Conservation (phyloP, 345 rosid genomes). For the Camelina neglecta region DNA sequence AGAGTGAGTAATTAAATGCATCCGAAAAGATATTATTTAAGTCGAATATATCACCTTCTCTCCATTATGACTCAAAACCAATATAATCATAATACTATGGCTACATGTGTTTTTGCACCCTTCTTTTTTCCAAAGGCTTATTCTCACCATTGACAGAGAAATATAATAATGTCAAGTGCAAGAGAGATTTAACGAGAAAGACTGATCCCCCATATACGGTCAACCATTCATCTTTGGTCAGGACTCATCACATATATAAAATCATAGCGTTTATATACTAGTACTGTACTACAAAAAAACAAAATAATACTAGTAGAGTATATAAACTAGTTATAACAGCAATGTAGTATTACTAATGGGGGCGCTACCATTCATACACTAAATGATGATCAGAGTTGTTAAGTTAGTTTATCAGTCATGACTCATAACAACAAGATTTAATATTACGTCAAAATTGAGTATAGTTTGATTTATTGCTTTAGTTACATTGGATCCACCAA, state of each 20-base stretch:
- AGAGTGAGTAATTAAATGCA: background rate
- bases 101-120: conserved; percentile 13
- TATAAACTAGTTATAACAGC: background rate
- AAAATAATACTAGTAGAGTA: background rate
- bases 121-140: background rate
- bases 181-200: background rate
- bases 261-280: background rate
- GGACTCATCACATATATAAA: background rate
- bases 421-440: background rate
- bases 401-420: background rate
- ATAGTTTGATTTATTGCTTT: background rate
- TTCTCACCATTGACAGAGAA: background rate
- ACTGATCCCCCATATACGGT: background rate
- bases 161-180: background rate
- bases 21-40: background rate
- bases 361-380: conserved; percentile 1
- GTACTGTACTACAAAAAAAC: background rate
- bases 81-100: background rate
- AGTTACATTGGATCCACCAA: conserved; percentile 39
- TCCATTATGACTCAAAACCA: conserved; percentile 1
- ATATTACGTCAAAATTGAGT: conserved; percentile 4
- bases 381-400: background rate
- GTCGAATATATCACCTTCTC: background rate
- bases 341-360: background rate
- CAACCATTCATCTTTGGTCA: background rate